Conservation (phyloP, 2,329 filamentous ascomycete species). For the Aspergillus flavus region DNA sequence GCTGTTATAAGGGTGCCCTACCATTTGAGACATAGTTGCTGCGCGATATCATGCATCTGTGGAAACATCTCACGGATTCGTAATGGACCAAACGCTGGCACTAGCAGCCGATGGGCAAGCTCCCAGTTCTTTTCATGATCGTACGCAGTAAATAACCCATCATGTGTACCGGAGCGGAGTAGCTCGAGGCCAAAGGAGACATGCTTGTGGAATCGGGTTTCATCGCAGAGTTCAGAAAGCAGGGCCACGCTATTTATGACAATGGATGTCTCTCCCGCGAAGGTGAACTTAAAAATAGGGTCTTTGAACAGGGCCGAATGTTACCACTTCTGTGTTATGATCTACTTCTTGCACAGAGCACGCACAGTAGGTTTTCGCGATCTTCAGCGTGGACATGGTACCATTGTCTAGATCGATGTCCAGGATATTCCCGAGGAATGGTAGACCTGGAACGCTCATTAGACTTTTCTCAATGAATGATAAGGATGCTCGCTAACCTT, state of each 20-base stretch:
- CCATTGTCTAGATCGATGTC: background rate
- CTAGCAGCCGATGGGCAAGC: conserved; percentile 34
- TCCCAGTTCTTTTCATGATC: conserved; percentile 60
- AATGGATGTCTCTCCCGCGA: background rate
- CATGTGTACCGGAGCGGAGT: conserved; percentile 53
- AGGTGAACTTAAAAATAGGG: background rate
- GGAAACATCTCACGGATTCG: background rate
- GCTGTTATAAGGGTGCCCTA: too few species aligned
- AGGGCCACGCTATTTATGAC: conserved; percentile 57
- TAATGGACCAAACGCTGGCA: background rate
- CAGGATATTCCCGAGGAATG: background rate
- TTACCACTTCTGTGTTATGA: too few species aligned
- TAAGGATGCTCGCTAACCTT: too few species aligned
- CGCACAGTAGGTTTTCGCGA: background rate
- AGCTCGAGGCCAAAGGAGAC: conserved; percentile 30
- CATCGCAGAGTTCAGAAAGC: conserved; percentile 65
- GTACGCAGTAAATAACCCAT: conserved; percentile 66
- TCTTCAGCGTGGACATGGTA: background rate
- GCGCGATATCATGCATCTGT: background rate
- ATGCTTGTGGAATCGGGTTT: conserved; percentile 65
- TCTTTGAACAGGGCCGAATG: background rate
- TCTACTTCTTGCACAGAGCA: background rate
- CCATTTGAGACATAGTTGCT: background rate
- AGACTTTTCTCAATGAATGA: too few species aligned
- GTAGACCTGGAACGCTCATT: background rate